Percentiles rank a stretch among this genome's conserved stretches.
These are phyloP conservation scores for Bothia castanella DNA, from an alignment of 1,284 basidiomycete genomes.

Conservation along the genomic window DNA sequence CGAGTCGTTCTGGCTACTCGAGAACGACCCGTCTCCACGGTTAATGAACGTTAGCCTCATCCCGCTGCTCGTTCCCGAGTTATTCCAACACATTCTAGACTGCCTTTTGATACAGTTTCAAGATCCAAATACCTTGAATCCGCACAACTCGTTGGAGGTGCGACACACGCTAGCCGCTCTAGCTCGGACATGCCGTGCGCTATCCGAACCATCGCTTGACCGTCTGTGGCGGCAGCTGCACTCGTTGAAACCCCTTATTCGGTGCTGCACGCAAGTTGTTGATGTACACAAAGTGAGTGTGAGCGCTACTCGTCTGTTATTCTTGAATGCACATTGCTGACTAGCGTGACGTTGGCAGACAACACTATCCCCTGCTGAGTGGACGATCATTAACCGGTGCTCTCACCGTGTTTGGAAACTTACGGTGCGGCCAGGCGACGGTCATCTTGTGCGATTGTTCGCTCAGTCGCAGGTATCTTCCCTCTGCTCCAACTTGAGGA, in stretches of 20 bases:
- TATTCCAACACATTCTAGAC: neutral
- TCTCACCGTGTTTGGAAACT: neutral
- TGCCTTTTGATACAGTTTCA: neutral
- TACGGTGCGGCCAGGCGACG: no score
- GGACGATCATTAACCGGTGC: neutral
- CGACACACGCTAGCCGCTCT: neutral
- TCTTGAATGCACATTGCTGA: neutral
- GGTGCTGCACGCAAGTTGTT: neutral
- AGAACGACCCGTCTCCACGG: no score
- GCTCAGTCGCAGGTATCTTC: neutral
- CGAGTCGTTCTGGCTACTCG: no score
- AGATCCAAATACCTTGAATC: neutral
- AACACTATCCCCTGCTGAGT: neutral
- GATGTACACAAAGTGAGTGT: neutral
- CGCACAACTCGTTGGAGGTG: neutral
- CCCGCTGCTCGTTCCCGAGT: neutral
- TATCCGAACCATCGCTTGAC: neutral
- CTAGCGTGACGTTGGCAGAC: neutral
- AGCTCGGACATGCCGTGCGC: neutral
- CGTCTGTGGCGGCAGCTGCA: neutral
- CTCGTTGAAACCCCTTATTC: constrained; percentile 7
- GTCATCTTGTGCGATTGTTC: no score
- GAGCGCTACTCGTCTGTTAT: no score
- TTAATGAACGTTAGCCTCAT: no score
- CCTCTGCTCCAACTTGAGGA: neutral